Evolutionary conservation across 257 asterid genomes (phyloP), one percentile per base, ranked within the genome.

Genomic region (Fraxinus quadrangulata): DNA sequence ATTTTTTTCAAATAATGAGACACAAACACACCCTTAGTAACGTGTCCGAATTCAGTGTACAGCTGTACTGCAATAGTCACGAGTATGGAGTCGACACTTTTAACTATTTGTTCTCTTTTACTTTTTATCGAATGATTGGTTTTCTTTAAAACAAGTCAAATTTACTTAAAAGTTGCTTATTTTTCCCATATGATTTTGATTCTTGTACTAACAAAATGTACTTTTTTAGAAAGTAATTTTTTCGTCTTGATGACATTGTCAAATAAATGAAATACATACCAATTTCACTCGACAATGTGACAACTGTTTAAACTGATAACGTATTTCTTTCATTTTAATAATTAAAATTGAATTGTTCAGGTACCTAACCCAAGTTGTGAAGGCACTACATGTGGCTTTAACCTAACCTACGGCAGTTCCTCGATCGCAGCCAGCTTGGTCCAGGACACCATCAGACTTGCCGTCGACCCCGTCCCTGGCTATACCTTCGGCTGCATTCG

Each of bases 401-500:
- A 89, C 85, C 8, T 85, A 66, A 90, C 92, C 54, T 92, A 92
- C 79, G 97, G 98, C 23, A 82, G 92, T 56, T 92, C 97, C 26
- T 65, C 81, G 70, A 74, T 94, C 21, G 81, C 85, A 7, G 94
- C 90, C 24, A 71, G 36, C 70, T 90, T 92, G 23, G 84, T 81
- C 6, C 85, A 81, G 51, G 98, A 94, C 83, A 89, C 86, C 81
- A 23, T 92, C 7, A 78, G 90, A 69, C 86, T 94, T 0, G 89
- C 96, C 8, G 31, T 79, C 37, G 94, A 92, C 51, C 81, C 93
- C 14, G 23, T 94, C 49, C 71, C 87, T 5, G 63, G 74, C 30
- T 94, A 80, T 82, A 84, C 89, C 30, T 92, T 92, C 80, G 98
- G 98, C 40, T 94, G 98, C 90, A 81, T 94, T 34, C 75, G 68